Evolutionary conservation across 164 flowering plant species (phyloP), one percentile per base, ranked within the genome.

Genomic region (Tinospora cordifolia): DNA sequence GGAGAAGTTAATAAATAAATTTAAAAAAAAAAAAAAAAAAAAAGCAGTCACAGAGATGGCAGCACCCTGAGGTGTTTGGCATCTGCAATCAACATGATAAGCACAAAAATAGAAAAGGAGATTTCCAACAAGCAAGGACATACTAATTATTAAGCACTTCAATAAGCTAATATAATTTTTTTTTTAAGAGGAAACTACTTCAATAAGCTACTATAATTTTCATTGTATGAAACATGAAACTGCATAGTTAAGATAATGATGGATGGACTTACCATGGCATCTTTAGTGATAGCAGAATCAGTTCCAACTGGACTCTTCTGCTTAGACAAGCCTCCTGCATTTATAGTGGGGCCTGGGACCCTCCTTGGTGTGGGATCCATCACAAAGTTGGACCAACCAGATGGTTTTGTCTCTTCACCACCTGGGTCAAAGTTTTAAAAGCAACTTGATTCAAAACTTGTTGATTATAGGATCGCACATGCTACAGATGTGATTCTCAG

Each of bases 231-330:
- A 44, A 54, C 24, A 54, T 17, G 6, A 34, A 36, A 64, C 6
- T 6, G 66, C 24, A 68, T 26, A 7, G 51, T 24, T 34, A 68
- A n/a, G 24, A 22, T 22, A 54, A 54, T 54, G 24, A 54, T 22
- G 21, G 60, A 27, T 4, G 12, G 15, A 69, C 85, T 76, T 63
- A 90, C 96, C 81, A 77, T 64, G 27, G 81, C 73, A 46, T 93
- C 97, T 79, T 83, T 93, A 12, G 80, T 25, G 19, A 69, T 66
- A 59, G 80, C 25, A 26, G 86, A 66, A 76, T 88, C 96, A 80
- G 74, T 85, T 62, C 84, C 75, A 75, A 77, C 86, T 36, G 90
- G 90, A 76, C 76, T 77, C 71, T 90, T 93, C 76, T 88, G 93
- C 79, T 82, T 91, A 26, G 87, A 77, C 49, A 88, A 73, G 80